Base-by-base conservation (phyloP, 2,329 filamentous ascomycete species). In the Curvularia sp. region DNA sequence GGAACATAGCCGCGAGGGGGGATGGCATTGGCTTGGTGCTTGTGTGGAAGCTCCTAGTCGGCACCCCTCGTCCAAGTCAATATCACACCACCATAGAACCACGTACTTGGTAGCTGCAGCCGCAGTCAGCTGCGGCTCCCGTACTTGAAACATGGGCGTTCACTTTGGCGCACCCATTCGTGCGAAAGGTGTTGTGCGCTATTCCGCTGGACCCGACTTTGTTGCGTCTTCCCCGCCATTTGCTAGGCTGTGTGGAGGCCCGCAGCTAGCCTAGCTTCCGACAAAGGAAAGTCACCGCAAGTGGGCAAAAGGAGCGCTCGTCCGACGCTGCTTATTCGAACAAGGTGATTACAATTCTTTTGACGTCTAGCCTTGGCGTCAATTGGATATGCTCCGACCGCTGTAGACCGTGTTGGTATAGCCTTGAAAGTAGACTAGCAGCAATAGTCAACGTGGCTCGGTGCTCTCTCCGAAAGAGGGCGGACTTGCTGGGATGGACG, bases 381-480 rank as follows among this genome's bases (percentile, higher is more conserved):
- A 38, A 24, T 28, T 13, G 18, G 30, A 48, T 10, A 20, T 28
- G 31, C 6, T 28, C 20, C 15, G 18, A 53, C 26, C n/a, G 13
- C 38, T 26, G 33, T 15, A 31, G 43, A 28, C 42, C 31, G 46
- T 55, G 22, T 46, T 53, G 54, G 51, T 47, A 42, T 60, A 52
- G 60, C 51, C 51, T 22, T 46, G 30, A 18, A 26, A 30, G 30
- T 53, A 42, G 46, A 51, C 50, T n/a, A 55, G 49, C 15, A 20
- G 43, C 50, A 22, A 26, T 41, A 35, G 12, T 24, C 48, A 41
- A 44, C 28, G 58, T 51, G 55, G 28, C 35, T 33, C 43, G 55
- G 50, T 43, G 57, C 63, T 77, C 75, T 75, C 74, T 75, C 70
- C 62, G 77, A 75, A 61, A 73, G 74, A 73, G 71, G 67, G 72